Conservation (phyloP, 805 yeast species). For the Yueomyces sinensis region DNA sequence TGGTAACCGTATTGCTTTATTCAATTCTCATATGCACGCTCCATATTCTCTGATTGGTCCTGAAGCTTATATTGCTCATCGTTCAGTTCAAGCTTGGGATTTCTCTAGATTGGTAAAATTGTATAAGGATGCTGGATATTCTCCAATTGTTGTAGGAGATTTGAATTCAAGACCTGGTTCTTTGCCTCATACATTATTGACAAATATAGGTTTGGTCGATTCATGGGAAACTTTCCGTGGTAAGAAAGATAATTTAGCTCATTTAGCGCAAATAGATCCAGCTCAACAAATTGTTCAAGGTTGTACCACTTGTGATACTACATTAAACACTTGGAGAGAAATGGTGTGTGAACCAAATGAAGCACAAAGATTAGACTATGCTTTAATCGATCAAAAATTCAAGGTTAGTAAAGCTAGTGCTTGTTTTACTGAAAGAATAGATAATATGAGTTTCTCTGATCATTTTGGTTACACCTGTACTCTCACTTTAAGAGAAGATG, state of each 20-base stretch:
- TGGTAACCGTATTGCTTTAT: conserved; percentile 51
- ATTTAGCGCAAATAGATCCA: conserved; percentile 36
- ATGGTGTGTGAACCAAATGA: conserved; percentile 34
- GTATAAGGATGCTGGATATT: conserved; percentile 61
- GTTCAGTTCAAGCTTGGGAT: conserved; percentile 97
- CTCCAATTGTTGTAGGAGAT: conserved; percentile 86
- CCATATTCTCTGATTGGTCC: conserved; percentile 79
- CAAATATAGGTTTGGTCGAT: conserved; percentile 61
- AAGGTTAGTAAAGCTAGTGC: conserved; percentile 52
- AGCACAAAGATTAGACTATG: conserved; percentile 86
- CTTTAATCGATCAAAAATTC: conserved; percentile 52
- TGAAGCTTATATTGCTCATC: conserved; percentile 78
- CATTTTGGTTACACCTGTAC: conserved; percentile 71
- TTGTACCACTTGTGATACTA: conserved; percentile 86
- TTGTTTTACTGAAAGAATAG: conserved; percentile 55
- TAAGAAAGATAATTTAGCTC: conserved; percentile 24
- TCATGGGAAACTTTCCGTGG: conserved; percentile 62
- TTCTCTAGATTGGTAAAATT: conserved; percentile 52
- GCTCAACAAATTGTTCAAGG: conserved; percentile 53
- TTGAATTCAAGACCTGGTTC: conserved; percentile 82
- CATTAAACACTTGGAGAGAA: conserved; percentile 74
- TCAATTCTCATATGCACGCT: conserved; percentile 96
- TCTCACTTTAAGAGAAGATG: conserved; percentile 17
- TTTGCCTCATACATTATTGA: conserved; percentile 63
- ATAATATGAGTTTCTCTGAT: conserved; percentile 66